Base-by-base conservation (phyloP, 2,329 filamentous ascomycete species). In the Fusarium goolgardi region DNA sequence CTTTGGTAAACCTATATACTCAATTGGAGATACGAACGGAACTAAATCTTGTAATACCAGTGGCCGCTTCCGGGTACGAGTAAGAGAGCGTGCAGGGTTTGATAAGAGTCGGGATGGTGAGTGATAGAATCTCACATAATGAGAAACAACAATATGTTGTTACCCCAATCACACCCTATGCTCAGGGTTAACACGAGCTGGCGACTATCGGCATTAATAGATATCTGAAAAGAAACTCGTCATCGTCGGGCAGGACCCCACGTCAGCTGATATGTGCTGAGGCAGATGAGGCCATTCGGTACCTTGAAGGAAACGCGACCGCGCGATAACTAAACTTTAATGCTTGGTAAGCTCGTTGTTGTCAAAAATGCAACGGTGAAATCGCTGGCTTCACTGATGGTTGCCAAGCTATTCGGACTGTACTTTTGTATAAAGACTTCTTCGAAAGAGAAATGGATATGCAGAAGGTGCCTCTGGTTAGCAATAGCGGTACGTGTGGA, bases 281-380 rank as follows among this genome's bases (percentile, higher is more conserved):
- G 23, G 23, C 23, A 23, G 23, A 5, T 23, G 5, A 23, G 29
- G 21, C 39, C 44, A 16, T 44, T 57, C 51, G 44, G 23, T 35
- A 23, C 23, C 18, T 59, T 44, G 58, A 62, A n/a, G n/a, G 65
- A 73, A 39, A 34, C 50, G 59, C 58, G 43, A 63, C 25, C 49
- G 37, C 50, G 58, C 51, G 50, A 57, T 49, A 34, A 18, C 23
- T 45, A 40, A 35, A 29, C 12, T 21, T 39, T 23, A 31, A 35
- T 57, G 25, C 32, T 51, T 40, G 44, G 32, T 40, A 15, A 45
- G 23, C 7, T 15, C n/a, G 20, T 31, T 16, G 11, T 6, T 43
- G 18, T 11, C 35, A 34, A 37, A 6, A 18, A 37, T n/a, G 8
- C 16, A 3, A 13, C 23, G 7, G 12, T 12, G 5, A 13, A 13